phyloP scores from a whole-genome alignment of 768 basidiomycete genomes.

The Lyophyllum semitale region DNA sequence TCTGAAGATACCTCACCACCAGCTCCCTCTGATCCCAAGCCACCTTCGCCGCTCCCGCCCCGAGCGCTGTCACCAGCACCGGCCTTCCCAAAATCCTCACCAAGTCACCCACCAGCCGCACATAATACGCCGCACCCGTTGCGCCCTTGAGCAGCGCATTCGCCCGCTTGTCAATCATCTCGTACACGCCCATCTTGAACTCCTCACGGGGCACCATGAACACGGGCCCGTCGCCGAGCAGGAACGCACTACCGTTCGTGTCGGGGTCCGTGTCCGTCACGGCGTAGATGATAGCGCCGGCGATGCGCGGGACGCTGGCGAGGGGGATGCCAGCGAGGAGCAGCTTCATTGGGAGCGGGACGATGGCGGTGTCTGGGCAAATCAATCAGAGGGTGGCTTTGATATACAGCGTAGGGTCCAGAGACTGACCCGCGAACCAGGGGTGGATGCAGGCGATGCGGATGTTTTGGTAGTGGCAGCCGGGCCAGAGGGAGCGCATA shows the following conservation, averaged over 20 bases:
- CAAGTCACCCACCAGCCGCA: slow-evolving; percentile 27
- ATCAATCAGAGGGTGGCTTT: not conserved
- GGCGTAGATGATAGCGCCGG: slow-evolving; percentile 53
- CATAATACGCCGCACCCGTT: slow-evolving; percentile 28
- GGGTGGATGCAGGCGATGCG: slow-evolving; percentile 51
- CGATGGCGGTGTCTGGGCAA: slow-evolving; percentile 47
- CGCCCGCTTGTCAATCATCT: slow-evolving; percentile 46
- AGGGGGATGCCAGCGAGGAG: slow-evolving; percentile 51
- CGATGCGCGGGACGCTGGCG: slow-evolving; percentile 47
- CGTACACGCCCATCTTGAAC: slow-evolving; percentile 53
- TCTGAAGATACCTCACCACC: slow-evolving; percentile 11
- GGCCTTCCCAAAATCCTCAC: slow-evolving; percentile 30
- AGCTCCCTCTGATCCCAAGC: slow-evolving; percentile 29
- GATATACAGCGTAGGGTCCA: not conserved
- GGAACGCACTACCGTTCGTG: slow-evolving; percentile 48
- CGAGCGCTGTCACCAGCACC: slow-evolving; percentile 20
- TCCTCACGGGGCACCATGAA: slow-evolving; percentile 47
- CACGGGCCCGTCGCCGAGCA: slow-evolving; percentile 53
- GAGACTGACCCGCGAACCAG: slow-evolving; percentile 48
- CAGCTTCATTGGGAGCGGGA: slow-evolving; percentile 39
- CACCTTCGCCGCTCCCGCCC: slow-evolving; percentile 24
- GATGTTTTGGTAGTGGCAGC: slow-evolving; percentile 37
- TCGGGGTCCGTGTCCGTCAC: slow-evolving; percentile 45
- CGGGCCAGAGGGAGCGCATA: slow-evolving; percentile 47
- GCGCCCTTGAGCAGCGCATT: slow-evolving; percentile 30